Conservation (phyloP, 331 rosid species). For the Quercus lobata region DNA sequence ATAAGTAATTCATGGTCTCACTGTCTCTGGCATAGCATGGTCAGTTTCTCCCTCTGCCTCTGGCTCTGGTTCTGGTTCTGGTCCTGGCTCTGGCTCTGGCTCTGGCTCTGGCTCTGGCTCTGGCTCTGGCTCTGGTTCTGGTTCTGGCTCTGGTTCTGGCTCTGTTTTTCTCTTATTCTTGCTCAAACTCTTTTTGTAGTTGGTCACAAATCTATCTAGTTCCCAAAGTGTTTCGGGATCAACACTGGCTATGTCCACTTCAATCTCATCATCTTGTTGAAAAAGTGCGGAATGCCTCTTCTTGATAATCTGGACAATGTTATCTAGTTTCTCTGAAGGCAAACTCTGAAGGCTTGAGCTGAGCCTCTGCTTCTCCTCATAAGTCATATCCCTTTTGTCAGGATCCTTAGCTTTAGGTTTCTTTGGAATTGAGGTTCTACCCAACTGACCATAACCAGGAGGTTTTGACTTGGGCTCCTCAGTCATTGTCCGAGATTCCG, state of each 20-base stretch:
- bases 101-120: too few species aligned
- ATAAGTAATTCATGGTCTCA: constrained; percentile 19
- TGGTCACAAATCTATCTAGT: constrained; percentile 91
- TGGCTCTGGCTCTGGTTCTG: too few species aligned
- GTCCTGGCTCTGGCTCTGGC: rapidly evolving
- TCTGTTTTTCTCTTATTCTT: constrained; percentile 88
- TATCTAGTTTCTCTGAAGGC: constrained; percentile 79
- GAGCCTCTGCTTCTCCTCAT: constrained; percentile 86
- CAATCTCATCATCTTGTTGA: constrained; percentile 89
- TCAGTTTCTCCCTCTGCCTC: constrained; percentile 45
- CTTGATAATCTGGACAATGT: constrained; percentile 79
- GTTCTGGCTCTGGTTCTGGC: constrained; percentile 36
- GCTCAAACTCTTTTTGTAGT: constrained; percentile 92
- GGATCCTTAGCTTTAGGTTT: constrained; percentile 94
- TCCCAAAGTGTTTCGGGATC: constrained; percentile 96
- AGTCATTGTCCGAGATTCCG: constrained; percentile 61
- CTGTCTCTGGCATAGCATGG: constrained; percentile 43
- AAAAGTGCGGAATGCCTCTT: constrained; percentile 65
- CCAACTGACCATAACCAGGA: constrained; percentile 45
- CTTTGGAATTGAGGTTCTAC: constrained; percentile 75
- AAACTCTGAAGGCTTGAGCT: constrained; percentile 79
- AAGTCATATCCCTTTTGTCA: constrained; percentile 90
- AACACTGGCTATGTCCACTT: constrained; percentile 93
- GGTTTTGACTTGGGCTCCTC: constrained; percentile 35
- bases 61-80: too few species aligned